phyloP scores from a whole-genome alignment of 768 basidiomycete species.

The Tulasnella sp. region DNA sequence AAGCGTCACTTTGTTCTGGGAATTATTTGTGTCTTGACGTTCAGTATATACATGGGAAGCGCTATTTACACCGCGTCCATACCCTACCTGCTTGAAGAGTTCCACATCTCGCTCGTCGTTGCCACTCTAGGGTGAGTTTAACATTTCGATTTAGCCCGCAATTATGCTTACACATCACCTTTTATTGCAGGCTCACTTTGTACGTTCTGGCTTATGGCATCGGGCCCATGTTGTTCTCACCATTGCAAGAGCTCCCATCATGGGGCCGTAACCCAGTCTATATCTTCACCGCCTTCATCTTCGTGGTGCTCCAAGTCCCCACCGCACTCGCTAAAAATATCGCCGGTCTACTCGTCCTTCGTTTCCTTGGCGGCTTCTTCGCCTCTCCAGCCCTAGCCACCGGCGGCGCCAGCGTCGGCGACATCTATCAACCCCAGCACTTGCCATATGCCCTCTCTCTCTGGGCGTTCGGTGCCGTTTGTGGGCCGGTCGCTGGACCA shows the following conservation, averaged over 20 bases:
- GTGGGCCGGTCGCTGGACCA: constrained; percentile 23
- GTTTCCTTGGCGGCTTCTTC: constrained; percentile 24
- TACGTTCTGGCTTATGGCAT: constrained; percentile 21
- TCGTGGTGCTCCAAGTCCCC: constrained; percentile 24
- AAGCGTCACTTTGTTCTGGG: too few relatives aligned
- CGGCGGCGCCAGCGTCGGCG: constrained; percentile 21
- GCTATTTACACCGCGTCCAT: constrained; percentile 9
- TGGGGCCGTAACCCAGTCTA: constrained; percentile 31
- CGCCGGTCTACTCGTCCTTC: constrained; percentile 25
- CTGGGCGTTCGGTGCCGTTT: constrained; percentile 18
- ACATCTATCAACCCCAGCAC: constrained; percentile 22
- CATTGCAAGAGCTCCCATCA: constrained; percentile 25
- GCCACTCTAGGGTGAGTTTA: too few relatives aligned
- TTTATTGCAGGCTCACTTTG: constrained; percentile 7
- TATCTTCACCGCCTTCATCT: constrained; percentile 28
- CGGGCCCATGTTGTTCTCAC: constrained; percentile 28
- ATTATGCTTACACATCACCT: too few relatives aligned
- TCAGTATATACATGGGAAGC: background rate
- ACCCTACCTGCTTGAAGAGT: constrained; percentile 12
- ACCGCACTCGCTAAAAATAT: constrained; percentile 30
- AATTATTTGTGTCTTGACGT: background rate
- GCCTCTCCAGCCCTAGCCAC: constrained; percentile 21
- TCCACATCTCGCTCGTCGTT: constrained; percentile 7
- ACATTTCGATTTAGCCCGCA: too few relatives aligned
- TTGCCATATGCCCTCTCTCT: constrained; percentile 22